These are phyloP conservation scores for Pharnaceum exiguum DNA, from an alignment of 148 eudicot species.

Conservation along the genomic window DNA sequence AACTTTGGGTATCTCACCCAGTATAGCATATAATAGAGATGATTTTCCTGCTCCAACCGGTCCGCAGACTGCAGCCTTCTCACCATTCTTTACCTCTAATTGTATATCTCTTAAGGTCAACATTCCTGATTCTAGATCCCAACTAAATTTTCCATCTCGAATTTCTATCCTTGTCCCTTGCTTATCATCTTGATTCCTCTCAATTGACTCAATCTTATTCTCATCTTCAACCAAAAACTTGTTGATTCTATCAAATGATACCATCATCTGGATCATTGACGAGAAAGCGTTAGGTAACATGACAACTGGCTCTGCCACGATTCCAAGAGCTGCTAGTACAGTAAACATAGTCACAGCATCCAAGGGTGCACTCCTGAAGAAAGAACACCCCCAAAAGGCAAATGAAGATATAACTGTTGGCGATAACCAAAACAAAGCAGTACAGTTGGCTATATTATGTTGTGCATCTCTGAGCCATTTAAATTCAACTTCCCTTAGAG, in stretches of 20 bases:
- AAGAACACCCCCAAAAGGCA: constrained; percentile 38
- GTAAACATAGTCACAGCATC: constrained; percentile 11
- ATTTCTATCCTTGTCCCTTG: constrained; percentile 13
- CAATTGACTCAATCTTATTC: constrained; percentile 18
- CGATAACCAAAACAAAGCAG: constrained; percentile 52
- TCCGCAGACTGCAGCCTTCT: constrained; percentile 59
- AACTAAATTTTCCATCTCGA: constrained; percentile 33
- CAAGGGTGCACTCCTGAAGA: constrained; percentile 35
- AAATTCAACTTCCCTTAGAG: constrained; percentile 40
- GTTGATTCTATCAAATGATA: constrained; percentile 7
- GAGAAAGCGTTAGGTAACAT: constrained; percentile 5
- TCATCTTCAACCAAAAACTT: constrained; percentile 37
- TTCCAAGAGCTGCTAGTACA: constrained; percentile 1
- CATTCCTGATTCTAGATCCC: constrained; percentile 35
- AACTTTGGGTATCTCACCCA: constrained; percentile 48
- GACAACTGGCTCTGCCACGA: constrained; percentile 8
- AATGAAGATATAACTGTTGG: constrained; percentile 55
- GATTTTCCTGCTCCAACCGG: constrained; percentile 73
- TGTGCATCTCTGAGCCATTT: constrained; percentile 38
- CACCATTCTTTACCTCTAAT: constrained; percentile 27
- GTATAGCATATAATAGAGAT: constrained; percentile 50
- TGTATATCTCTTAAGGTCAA: constrained; percentile 31
- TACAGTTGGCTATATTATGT: constrained; percentile 26
- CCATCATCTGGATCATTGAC: constrained; percentile 6
- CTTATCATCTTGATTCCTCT: background rate